These are phyloP conservation scores for Botryotinia globosa DNA, from an alignment of 2,329 filamentous ascomycete genomes.

Conservation along the genomic window DNA sequence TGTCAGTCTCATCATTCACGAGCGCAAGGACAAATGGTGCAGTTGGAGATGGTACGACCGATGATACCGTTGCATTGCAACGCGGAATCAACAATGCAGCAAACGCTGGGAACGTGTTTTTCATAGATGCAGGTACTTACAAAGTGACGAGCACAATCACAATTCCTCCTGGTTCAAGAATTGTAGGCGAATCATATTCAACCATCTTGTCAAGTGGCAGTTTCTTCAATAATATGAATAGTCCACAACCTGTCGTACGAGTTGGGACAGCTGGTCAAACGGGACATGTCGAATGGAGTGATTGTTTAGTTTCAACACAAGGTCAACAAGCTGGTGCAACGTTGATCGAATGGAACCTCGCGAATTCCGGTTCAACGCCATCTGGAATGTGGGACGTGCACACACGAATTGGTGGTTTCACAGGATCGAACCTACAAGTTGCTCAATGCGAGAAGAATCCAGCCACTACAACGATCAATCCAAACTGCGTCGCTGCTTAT, in stretches of 20 bases:
- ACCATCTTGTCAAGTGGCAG: slow-evolving; percentile 41
- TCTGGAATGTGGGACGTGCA: slow-evolving; percentile 50
- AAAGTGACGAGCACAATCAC: slow-evolving; percentile 47
- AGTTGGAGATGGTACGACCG: slow-evolving; percentile 53
- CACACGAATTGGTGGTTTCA: slow-evolving; percentile 44
- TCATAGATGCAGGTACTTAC: slow-evolving; percentile 57
- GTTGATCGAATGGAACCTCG: slow-evolving; percentile 65
- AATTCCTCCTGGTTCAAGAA: slow-evolving; percentile 44
- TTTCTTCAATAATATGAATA: slow-evolving; percentile 44
- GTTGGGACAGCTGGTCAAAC: slow-evolving; percentile 56
- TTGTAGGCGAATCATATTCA: slow-evolving; percentile 46
- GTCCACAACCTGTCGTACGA: slow-evolving; percentile 49
- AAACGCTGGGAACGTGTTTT: slow-evolving; percentile 49
- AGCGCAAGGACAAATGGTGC: slow-evolving; percentile 44
- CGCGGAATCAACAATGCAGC: slow-evolving; percentile 51
- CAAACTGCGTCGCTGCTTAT: slow-evolving; percentile 39
- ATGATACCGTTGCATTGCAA: slow-evolving; percentile 61
- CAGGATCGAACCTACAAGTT: slow-evolving; percentile 29
- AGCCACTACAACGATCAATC: slow-evolving; percentile 36
- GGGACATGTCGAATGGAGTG: slow-evolving; percentile 60
- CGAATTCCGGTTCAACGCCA: slow-evolving; percentile 47
- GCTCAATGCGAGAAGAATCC: slow-evolving; percentile 53
- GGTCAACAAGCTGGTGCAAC: slow-evolving; percentile 56
- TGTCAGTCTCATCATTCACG: slow-evolving; percentile 42
- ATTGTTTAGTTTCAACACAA: slow-evolving; percentile 61